These are phyloP conservation scores for Fusarium nematophilum DNA, from an alignment of 2,329 filamentous ascomycete species.

Conservation along the genomic window DNA sequence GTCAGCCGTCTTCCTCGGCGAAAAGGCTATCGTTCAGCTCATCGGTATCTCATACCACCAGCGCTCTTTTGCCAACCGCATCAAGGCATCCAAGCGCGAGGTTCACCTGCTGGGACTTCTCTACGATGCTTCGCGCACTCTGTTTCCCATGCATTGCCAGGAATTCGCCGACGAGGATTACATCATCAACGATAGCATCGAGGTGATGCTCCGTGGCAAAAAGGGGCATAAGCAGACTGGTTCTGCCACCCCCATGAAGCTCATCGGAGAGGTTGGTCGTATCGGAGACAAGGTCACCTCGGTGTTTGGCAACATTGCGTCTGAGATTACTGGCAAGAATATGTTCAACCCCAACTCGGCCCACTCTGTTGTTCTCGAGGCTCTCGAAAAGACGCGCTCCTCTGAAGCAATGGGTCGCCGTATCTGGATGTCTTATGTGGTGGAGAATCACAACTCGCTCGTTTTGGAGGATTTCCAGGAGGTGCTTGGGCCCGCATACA, in stretches of 20 bases:
- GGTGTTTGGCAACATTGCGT: conserved; percentile 91
- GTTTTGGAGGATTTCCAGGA: conserved; percentile 85
- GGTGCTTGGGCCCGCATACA: conserved; percentile 81
- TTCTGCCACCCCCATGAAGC: conserved; percentile 78
- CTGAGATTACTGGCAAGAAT: conserved; percentile 94
- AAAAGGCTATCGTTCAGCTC: conserved; percentile 83
- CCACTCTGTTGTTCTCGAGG: conserved; percentile 89
- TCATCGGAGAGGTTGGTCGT: conserved; percentile 82
- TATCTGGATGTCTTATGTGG: conserved; percentile 98
- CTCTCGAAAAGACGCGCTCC: conserved; percentile 83
- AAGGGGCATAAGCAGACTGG: conserved; percentile 63
- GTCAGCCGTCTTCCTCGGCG: conserved; percentile 76
- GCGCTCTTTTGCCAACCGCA: conserved; percentile 82
- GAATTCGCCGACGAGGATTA: conserved; percentile 95
- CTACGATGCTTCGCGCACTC: conserved; percentile 86
- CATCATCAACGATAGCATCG: conserved; percentile 86
- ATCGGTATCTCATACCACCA: conserved; percentile 89
- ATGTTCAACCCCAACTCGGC: conserved; percentile 93
- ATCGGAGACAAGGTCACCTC: conserved; percentile 94
- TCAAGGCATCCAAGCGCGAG: conserved; percentile 90
- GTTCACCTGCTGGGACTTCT: conserved; percentile 84
- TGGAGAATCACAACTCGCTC: conserved; percentile 85
- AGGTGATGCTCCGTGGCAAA: conserved; percentile 72
- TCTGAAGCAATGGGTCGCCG: conserved; percentile 93
- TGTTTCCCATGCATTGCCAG: conserved; percentile 92